Base-by-base conservation (phyloP, 176 grass and related monocot species). In the Eremochloa ophiuroides region DNA sequence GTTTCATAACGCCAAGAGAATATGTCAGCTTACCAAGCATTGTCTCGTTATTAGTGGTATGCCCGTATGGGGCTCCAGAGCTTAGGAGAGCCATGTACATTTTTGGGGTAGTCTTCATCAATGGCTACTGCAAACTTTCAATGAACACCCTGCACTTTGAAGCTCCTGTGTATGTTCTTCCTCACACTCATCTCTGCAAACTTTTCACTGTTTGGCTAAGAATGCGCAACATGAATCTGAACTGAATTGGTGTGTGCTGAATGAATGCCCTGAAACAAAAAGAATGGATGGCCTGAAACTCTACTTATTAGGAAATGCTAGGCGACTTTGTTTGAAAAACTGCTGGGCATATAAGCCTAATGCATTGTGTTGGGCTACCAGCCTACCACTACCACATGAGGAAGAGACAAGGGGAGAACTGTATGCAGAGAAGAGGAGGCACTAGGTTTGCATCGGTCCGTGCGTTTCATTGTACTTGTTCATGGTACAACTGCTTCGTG, bases 1-100 rank as follows among this genome's bases (percentile, higher is more conserved):
- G 9, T 43, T 73, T 73, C 84, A 80, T 80, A 20, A 42, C 41
- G 59, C 33, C 29, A 53, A 86, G 76, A 79, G 67, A 86, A 64
- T 70, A 78, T 68, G 44, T 55, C 77, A 68, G 34, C 34, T 35
- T 35, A 35, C 5, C 1, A 35, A 35, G 34, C 34, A 35, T 35
- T 35, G 1, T 35, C 34, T 35, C 34, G 5, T 35, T 5, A 35
- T 35, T 35, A 35, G 34, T 35, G 34, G 34, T 35, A 35, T 35
- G 4, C 3, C 5, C 34, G 34, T 35, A 35, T 35, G 34, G 34
- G 34, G 4, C 34, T 35, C 34, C 3, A 5, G 34, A 35, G 34
- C 5, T 35, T 5, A 35, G 34, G 50, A 74, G 15, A 60, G n/a
- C 16, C 12, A 41, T 4, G 35, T 7, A 23, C 12, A 42, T 2